Base-by-base conservation (phyloP, 2,329 filamentous ascomycete species). In the Paraphaeosphaeria minitans region DNA sequence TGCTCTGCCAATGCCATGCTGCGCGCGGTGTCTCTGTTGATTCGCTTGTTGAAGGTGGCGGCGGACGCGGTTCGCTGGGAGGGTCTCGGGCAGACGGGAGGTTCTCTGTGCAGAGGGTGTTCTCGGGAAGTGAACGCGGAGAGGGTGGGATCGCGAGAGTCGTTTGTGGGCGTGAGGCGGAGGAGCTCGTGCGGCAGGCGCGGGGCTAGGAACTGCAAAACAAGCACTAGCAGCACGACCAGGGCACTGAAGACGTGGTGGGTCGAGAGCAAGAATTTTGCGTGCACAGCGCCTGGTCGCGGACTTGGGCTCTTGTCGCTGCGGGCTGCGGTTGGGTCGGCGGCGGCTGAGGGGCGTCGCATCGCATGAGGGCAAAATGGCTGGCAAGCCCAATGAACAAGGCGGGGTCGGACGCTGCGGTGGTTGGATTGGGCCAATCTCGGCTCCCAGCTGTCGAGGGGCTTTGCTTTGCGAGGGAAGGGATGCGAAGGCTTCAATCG, bases 1-100 rank as follows among this genome's bases (percentile, higher is more conserved):
- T 94, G 90, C 62, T 88, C 84, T 65, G 85, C 77, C 60, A 89
- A 75, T 56, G 76, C 76, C 81, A 83, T 83, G 72, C 79, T 81
- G 74, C 76, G 76, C 54, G 69, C 63, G 45, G 72, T 69, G 59
- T 70, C 59, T 57, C 66, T 73, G 66, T 75, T 69, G 66, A 76
- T 69, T 56, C 68, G 55, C 57, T 66, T 74, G 66, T 75, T 70
- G 67, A 76, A 76, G 56, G 73, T 75, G 58, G 69, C 69, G 45
- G 67, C 59, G 60, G 69, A 69, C 35, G 72, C 66, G 66, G 69
- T 60, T 29, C 63, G 65, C 33, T 66, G 69, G 24, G 66, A 45
- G 12, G 70, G 68, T 29, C 67, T 71, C 4, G 70, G 72, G 47
- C 74, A 76, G 64, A 65, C 63, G 12, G 64, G 64, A 19, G 70